Conservation (phyloP, 1,139 yeast genomes). For the Debaryomyces coudertii region DNA sequence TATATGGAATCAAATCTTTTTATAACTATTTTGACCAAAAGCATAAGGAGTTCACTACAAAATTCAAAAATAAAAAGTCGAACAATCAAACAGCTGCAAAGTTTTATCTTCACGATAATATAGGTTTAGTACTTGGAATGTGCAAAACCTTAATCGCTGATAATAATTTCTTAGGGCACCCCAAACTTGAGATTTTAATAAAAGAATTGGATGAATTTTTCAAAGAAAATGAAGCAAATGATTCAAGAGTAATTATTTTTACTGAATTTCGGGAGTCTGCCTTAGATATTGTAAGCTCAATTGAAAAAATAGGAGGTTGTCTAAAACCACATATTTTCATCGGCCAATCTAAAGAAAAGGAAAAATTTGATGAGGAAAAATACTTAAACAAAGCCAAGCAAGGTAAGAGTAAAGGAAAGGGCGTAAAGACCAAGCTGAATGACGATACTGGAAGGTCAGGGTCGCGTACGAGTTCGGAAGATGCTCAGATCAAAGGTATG, state of each 20-base stretch:
- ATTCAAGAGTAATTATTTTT: constrained; percentile 81
- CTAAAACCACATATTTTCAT: constrained; percentile 85
- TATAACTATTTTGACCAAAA: constrained; percentile 65
- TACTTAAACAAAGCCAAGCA: constrained; percentile 37
- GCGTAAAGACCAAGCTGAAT: constrained; percentile 27
- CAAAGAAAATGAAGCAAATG: constrained; percentile 31
- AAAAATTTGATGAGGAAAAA: constrained; percentile 60
- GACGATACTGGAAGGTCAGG: constrained; percentile 17
- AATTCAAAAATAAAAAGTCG: constrained; percentile 52
- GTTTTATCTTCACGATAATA: constrained; percentile 56
- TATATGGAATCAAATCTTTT: constrained; percentile 83
- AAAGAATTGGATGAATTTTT: constrained; percentile 64
- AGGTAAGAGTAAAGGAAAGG: constrained; percentile 26
- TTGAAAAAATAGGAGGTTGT: constrained; percentile 43
- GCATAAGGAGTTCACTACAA: constrained; percentile 59
- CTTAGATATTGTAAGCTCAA: constrained; percentile 72
- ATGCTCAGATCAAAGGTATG: constrained; percentile 64
- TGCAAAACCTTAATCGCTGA: constrained; percentile 49
- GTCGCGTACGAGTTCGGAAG: constrained; percentile 48
- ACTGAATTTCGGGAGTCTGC: constrained; percentile 92
- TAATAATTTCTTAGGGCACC: constrained; percentile 63
- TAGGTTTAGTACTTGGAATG: constrained; percentile 45
- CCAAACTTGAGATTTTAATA: constrained; percentile 66
- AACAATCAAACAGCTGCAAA: constrained; percentile 62
- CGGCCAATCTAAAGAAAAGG: constrained; percentile 73